Evolutionary conservation across 345 rosid genomes (phyloP), one percentile per base, ranked within the genome.

Genomic region (Aegle marmelos): DNA sequence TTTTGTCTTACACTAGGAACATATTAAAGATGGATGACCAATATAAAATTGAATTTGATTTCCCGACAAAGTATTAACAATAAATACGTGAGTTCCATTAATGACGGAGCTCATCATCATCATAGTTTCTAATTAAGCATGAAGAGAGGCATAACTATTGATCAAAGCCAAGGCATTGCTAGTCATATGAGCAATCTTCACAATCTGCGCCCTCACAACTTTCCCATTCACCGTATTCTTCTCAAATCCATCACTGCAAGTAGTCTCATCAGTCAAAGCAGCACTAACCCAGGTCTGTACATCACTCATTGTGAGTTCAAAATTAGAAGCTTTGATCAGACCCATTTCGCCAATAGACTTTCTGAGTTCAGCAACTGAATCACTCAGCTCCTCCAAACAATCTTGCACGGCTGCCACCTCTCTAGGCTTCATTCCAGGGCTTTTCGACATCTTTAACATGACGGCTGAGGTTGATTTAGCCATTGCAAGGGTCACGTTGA

Each of bases 211-310:
- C 65, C 91, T 87, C 30, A 87, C 92, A 69, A 77, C 54, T 19
- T 78, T 83, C 53, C 87, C 87, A 28, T 86, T 79, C 88, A 86
- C 87, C 9, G 31, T 69, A 2, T 73, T 73, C 62, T 88, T 89
- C 1, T 77, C 78, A 28, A 94, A 93, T 25, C 97, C 97, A 3
- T 94, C 97, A 13, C 81, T 81, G 81, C 98, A 91, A 22, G 97
- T 93, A 77, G 24, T 82, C 74, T 90, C 94, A 25, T 90, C 85
- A 0, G 97, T 94, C 85, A 94, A 57, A 59, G 92, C 95, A 19
- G 95, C 94, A 45, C 97, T 91, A 50, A 85, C 95, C 97, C 98
- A 93, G 7, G 94, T 92, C 78, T 90, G 88, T 11, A 94, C 68
- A 64, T 94, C 87, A 34, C 76, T 86, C 56, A 92, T 86, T 79